These are phyloP conservation scores for Takashimella koratensis DNA, from an alignment of 1,284 basidiomycete genomes.

Conservation along the genomic window DNA sequence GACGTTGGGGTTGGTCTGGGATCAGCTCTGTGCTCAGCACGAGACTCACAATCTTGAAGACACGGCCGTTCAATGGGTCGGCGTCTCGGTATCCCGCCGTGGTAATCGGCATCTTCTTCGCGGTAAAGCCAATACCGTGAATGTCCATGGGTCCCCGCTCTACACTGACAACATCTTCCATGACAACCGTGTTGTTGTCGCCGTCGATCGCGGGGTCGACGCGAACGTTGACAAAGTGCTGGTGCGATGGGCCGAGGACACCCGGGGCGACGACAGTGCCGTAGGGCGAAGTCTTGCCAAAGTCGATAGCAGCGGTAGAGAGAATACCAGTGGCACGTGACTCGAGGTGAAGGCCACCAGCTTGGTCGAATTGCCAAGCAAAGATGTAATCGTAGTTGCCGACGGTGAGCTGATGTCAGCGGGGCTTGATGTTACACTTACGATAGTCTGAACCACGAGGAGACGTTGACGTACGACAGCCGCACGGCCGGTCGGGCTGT, in stretches of 20 bases:
- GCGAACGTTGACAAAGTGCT: conserved; percentile 13
- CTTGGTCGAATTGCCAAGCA: conserved; percentile 17
- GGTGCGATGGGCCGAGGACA: conserved; percentile 14
- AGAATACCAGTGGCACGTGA: conserved; percentile 44
- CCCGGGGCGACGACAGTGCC: conserved; percentile 11
- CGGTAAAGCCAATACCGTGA: conserved; percentile 9
- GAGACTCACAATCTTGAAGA: conserved; percentile 17
- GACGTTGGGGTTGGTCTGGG: conserved; percentile 11
- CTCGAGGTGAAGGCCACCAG: conserved; percentile 28
- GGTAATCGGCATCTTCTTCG: conserved; percentile 6
- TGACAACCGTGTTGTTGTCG: conserved; percentile 12
- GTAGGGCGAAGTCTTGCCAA: conserved; percentile 7
- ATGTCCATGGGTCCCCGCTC: conserved; percentile 5
- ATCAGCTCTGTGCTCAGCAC: neutral
- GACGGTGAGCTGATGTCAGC: conserved; percentile 64
- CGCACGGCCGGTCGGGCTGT: conserved; percentile 76
- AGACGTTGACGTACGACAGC: conserved; percentile 71
- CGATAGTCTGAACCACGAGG: conserved; percentile 81
- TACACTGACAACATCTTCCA: neutral
- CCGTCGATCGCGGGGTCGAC: conserved; percentile 18
- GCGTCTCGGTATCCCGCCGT: conserved; percentile 11
- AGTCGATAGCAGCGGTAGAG: conserved; percentile 11
- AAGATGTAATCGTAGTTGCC: conserved; percentile 70
- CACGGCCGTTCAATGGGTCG: conserved; percentile 7
- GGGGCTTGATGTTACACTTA: conserved; percentile 83